Evolutionary conservation across 768 basidiomycete species (phyloP).

Genomic region (Trametopsis cervina): DNA sequence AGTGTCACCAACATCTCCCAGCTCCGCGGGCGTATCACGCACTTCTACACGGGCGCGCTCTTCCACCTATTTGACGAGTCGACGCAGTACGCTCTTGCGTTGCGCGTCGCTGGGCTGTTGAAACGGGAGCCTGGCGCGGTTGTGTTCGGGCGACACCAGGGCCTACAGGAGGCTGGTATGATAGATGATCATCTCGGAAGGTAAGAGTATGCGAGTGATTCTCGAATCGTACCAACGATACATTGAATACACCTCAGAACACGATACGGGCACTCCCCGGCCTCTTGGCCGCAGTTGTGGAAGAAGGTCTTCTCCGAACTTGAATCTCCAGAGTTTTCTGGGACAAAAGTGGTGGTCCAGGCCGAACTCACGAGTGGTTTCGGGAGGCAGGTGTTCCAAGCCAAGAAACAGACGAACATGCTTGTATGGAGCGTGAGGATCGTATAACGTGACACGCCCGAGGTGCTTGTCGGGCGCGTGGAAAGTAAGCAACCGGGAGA

Average conservation of each 20-base stretch:
- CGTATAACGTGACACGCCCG: too few relatives aligned
- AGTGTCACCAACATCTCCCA: slow-evolving; percentile 17
- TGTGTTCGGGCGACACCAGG: slow-evolving; percentile 29
- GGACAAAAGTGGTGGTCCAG: slow-evolving; percentile 13
- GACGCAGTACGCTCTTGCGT: slow-evolving; percentile 26
- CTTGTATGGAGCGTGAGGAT: slow-evolving; percentile 24
- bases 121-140: slow-evolving; percentile 19
- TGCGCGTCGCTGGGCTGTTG: slow-evolving; percentile 22
- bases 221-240: too few relatives aligned
- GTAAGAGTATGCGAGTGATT: too few relatives aligned
- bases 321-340: slow-evolving; percentile 18
- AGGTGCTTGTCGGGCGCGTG: neutral
- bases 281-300: slow-evolving; percentile 26
- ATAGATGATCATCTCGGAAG: slow-evolving; percentile 24
- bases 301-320: slow-evolving; percentile 19
- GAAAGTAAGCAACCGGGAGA: neutral
- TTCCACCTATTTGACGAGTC: slow-evolving; percentile 31
- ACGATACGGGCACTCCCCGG: slow-evolving; percentile 25
- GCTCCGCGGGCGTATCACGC: slow-evolving; percentile 20
- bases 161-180: slow-evolving; percentile 17
- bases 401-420: slow-evolving; percentile 11
- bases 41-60: slow-evolving; percentile 27
- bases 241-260: too few relatives aligned
- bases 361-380: slow-evolving; percentile 16
- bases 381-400: slow-evolving; percentile 1